Conservation (phyloP, 23 red algal species). For the Gracilaria caudata region DNA sequence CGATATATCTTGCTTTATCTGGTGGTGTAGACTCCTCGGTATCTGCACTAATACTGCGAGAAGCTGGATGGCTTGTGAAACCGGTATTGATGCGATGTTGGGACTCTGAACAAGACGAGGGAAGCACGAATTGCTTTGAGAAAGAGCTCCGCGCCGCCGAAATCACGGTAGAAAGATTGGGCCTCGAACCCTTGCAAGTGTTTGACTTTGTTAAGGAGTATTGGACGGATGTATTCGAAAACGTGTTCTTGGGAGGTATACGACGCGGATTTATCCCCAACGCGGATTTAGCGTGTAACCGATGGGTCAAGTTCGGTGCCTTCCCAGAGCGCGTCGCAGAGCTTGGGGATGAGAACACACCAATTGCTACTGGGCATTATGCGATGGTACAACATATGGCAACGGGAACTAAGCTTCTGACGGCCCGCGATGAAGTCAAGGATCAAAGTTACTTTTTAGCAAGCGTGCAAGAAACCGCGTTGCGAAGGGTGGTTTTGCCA, state of each 20-base stretch:
- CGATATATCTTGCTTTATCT: constrained; percentile 74
- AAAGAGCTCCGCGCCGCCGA: constrained; percentile 49
- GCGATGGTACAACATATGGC: constrained; percentile 23
- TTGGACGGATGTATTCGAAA: constrained; percentile 81
- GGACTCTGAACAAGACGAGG: constrained; percentile 62
- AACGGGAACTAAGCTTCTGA: constrained; percentile 23
- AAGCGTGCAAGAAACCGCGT: constrained; percentile 30
- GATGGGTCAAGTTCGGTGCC: constrained; percentile 81
- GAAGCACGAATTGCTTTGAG: constrained; percentile 47
- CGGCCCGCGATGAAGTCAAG: constrained; percentile 57
- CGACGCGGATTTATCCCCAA: constrained; percentile 63
- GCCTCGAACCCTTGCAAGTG: constrained; percentile 28
- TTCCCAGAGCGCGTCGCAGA: constrained; percentile 43
- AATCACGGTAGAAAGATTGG: constrained; percentile 23
- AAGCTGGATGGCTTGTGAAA: constrained; percentile 68
- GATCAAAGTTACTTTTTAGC: constrained; percentile 93
- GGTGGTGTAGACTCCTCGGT: constrained; percentile 91
- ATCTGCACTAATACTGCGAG: constrained; percentile 50
- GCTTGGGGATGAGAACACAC: constrained; percentile 14
- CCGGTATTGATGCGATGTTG: constrained; percentile 78
- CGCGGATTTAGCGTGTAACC: constrained; percentile 83
- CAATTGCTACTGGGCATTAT: constrained; percentile 85
- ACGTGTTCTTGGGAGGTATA: constrained; percentile 56
- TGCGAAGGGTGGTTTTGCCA: constrained; percentile 59
- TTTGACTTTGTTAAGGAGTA: constrained; percentile 78